Base-by-base conservation (phyloP, 1,139 yeast species). In the Yamadazyma diddensiae region DNA sequence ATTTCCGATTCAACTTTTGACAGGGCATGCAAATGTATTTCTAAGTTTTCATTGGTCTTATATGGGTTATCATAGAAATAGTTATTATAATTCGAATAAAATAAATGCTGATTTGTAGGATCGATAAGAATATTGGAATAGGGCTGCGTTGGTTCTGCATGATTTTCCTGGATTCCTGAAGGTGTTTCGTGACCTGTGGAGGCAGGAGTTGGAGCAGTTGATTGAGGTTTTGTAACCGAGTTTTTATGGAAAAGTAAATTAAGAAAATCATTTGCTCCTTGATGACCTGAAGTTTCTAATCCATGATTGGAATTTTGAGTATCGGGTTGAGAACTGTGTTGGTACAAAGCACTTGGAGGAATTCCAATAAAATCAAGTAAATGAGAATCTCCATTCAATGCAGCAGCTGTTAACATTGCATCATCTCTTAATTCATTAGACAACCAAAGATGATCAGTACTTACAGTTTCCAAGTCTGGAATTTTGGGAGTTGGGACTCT, bases 341-440 rank as follows among this genome's bases (percentile, higher is more conserved):
- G 34, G 17, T 34, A 22, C 22, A 37, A 21, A 2, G 41, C 48
- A 30, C 53, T 45, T 9, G 56, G 43, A 7, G 56, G 36, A 20
- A 55, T 50, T 36, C 65, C 67, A 60, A 74, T 67, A 46, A 77
- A 62, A 36, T 79, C 83, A 12, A 77, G 56, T 37, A 75, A 72
- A 36, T 75, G 78, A 1, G 77, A 66, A 40, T 77, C 81, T 20
- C 81, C 82, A 40, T 79, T 79, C 30, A 80, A 62, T 0, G 87
- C 87, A 6, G 86, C 83, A 0, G 87, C 87, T 0, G 88, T 80
- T 37, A 82, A 59, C 21, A 82, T 55, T 0, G 87, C 88, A 46
- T 82, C 88, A 43, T 80, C 86, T 36, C 82, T 57, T 29, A 82
- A 62, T 49, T 82, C 90, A 37, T 73, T 78, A 7, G 88, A 79